phyloP scores from a whole-genome alignment of 2,329 filamentous ascomycete species.

The Neofusicoccum cordaticola region DNA sequence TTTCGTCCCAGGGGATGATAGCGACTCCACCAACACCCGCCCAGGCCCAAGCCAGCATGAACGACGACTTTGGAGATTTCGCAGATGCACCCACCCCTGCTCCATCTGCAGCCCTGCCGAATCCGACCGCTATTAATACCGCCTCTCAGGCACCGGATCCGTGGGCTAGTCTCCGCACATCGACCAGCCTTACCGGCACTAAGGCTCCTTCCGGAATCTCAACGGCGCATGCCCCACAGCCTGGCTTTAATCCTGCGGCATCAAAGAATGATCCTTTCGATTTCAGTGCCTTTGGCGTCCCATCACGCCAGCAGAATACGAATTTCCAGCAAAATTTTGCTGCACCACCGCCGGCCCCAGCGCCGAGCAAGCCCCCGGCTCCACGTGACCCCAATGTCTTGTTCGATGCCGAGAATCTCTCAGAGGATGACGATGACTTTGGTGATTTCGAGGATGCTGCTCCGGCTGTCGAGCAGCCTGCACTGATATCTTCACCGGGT shows the following conservation, averaged over 20 bases:
- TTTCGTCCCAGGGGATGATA: background rate
- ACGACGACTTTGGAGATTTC: constrained; percentile 43
- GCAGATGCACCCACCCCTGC: constrained; percentile 28
- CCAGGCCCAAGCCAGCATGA: constrained; percentile 21
- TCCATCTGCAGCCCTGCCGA: constrained; percentile 15
- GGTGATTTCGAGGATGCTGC: constrained; percentile 31
- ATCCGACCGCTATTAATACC: background rate
- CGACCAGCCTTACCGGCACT: background rate
- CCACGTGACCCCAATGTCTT: constrained; percentile 36
- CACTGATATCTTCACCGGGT: constrained; percentile 8
- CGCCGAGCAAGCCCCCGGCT: background rate
- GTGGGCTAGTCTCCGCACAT: constrained; percentile 15
- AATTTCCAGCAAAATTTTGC: background rate
- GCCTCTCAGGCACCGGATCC: constrained; percentile 9
- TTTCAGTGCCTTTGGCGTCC: constrained; percentile 12
- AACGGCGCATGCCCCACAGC: background rate
- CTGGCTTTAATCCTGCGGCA: background rate
- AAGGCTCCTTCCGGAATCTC: background rate
- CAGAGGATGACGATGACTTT: constrained; percentile 36
- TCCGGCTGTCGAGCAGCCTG: background rate
- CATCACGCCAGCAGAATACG: constrained; percentile 1
- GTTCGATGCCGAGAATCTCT: constrained; percentile 39
- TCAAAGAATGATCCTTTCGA: constrained; percentile 12
- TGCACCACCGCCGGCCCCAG: background rate
- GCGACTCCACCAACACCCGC: background rate